Conservation (phyloP, 1,284 basidiomycete genomes). For the Irpex rosettiformis region DNA sequence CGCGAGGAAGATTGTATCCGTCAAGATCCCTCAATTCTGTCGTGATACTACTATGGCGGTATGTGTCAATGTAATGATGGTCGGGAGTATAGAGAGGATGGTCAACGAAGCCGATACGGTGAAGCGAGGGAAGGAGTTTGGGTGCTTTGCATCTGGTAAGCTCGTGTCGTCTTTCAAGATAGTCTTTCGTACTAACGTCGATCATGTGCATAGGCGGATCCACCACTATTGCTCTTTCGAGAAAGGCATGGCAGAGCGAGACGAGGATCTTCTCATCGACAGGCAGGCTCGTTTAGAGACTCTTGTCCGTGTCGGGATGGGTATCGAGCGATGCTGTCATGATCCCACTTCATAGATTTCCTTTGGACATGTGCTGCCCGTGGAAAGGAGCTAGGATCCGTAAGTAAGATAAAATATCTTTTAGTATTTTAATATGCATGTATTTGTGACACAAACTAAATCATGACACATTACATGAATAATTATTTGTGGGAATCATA, state of each 20-base stretch:
- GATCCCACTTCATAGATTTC: too few species aligned
- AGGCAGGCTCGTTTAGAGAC: conserved; percentile 81
- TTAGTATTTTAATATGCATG: too few species aligned
- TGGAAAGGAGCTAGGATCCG: too few species aligned
- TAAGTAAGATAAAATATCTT: too few species aligned
- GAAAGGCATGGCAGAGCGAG: conserved; percentile 79
- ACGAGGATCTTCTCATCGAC: conserved; percentile 88
- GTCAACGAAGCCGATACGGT: conserved; percentile 82
- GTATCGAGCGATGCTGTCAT: conserved; percentile 55
- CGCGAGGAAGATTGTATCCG: conserved; percentile 83
- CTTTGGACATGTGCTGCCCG: too few species aligned
- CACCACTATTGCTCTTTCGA: conserved; percentile 88
- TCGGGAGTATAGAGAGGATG: conserved; percentile 83
- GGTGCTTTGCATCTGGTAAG: conserved; percentile 90
- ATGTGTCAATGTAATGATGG: conserved; percentile 94
- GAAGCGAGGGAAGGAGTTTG: conserved; percentile 84
- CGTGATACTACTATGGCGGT: conserved; percentile 88
- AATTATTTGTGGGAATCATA: too few species aligned
- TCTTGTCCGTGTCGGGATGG: conserved; percentile 86
- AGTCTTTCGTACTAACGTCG: too few species aligned
- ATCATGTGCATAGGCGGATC: conserved; percentile 64
- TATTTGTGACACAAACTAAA: too few species aligned
- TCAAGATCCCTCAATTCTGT: conserved; percentile 84
- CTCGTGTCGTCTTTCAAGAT: too few species aligned
- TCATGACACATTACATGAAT: too few species aligned